Base-by-base conservation (phyloP, 2,329 filamentous ascomycete species). In the Pyrenophora graminea region DNA sequence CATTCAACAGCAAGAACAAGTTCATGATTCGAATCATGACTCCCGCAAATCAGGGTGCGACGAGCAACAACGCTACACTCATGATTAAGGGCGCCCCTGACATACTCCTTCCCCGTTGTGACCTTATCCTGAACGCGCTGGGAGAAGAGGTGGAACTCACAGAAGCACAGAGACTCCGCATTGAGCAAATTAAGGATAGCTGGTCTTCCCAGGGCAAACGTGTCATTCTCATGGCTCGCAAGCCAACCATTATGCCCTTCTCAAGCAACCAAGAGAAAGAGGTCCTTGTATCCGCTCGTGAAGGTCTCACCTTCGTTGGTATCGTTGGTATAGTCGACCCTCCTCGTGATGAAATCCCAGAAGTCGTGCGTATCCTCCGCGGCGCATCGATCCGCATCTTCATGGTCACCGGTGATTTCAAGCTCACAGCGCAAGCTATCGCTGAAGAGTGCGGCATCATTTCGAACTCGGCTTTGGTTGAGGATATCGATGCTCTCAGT, bases 1-100 rank as follows among this genome's bases (percentile, higher is more conserved):
- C 86, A 0, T 92, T 92, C 71, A 91, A 91, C 75, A 90, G 86
- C 74, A 90, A 90, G 77, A 91, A 91, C 74, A 92, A 92, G 72
- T 91, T 85, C 67, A 91, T 91, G 84, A 82, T 91, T 47, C 80
- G 84, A 30, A 80, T 85, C 0, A 82, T 87, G 41, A 77, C 77
- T 9, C 67, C 65, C 59, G 61, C 49, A 53, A 59, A 50, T 56
- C 67, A 59, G 62, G 66, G 74, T 25, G 66, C 61, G 39, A 62
- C 58, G 4, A 51, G 53, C 31, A 64, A 63, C 38, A 62, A 62
- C 13, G 62, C 63, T 4, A 60, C 88, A 0, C 74, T 91, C 37
- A 88, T 86, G n/a, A 88, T 91, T 67, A 91, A 93, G 69, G 89
- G 89, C 1, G 89, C 88, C 0, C 88, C 89, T 0, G 89, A 92